These are phyloP conservation scores for Haematococcus sp. DNA, from an alignment of 139 green algal genomes.

Conservation along the genomic window DNA sequence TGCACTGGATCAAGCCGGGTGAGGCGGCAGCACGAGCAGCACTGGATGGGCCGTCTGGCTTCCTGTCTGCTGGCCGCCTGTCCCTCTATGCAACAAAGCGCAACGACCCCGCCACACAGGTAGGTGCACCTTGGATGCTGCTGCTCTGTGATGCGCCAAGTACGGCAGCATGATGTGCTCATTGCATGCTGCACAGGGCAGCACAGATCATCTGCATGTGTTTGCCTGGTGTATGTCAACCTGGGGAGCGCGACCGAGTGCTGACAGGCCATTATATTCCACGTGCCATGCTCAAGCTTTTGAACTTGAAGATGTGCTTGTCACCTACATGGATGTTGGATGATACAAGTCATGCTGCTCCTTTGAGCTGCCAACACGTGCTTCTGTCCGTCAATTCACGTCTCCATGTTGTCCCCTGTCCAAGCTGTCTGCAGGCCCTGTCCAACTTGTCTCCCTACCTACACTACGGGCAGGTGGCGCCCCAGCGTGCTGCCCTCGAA, in stretches of 20 bases:
- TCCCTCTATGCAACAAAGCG: conserved; percentile 72
- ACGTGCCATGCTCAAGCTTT: background rate
- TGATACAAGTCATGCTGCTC: no score
- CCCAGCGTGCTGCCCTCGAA: conserved; percentile 83
- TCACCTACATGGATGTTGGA: background rate
- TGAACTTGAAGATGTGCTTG: background rate
- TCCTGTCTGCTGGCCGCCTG: conserved; percentile 74
- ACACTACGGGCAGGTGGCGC: conserved; percentile 84
- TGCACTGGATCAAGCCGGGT: conserved; percentile 78
- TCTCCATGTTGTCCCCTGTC: no score
- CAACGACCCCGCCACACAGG: conserved; percentile 76
- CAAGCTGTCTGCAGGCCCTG: conserved; percentile 42
- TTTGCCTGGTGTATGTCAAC: no score
- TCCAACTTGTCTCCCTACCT: conserved; percentile 88
- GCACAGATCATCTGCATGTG: no score
- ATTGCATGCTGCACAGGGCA: no score
- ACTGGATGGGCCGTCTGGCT: conserved; percentile 59
- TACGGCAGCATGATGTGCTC: no score
- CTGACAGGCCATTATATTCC: no score
- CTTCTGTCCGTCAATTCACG: no score
- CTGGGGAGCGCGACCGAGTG: no score
- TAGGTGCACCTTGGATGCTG: no score
- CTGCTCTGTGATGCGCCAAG: no score
- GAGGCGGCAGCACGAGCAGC: conserved; percentile 43
- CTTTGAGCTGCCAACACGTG: no score